Conservation (phyloP, 2,329 filamentous ascomycete genomes). For the Scytalidium lignicola region DNA sequence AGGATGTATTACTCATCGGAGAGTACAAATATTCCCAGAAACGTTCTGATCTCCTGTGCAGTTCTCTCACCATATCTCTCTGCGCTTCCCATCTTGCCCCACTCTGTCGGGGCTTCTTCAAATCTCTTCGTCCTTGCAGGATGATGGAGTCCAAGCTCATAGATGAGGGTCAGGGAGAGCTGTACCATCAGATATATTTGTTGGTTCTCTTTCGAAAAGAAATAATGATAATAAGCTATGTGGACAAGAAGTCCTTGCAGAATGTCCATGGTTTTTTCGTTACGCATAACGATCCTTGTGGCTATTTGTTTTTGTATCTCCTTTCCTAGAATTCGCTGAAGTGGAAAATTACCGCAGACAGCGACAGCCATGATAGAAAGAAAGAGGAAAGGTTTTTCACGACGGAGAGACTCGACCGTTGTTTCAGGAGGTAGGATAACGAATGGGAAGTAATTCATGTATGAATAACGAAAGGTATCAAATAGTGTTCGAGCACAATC, state of each 20-base stretch:
- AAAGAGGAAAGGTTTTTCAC: slow-evolving; percentile 11
- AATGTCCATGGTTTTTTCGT: slow-evolving; percentile 52
- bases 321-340: slow-evolving; percentile 6
- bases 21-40: too few species aligned
- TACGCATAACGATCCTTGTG: slow-evolving; percentile 50
- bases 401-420: slow-evolving; percentile 5
- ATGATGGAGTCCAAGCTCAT: too few species aligned
- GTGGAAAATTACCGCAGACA: slow-evolving; percentile 6
- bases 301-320: not conserved
- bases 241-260: slow-evolving; percentile 54
- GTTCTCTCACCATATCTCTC: too few species aligned
- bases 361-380: slow-evolving; percentile 9
- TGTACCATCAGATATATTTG: slow-evolving; percentile 19
- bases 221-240: slow-evolving; percentile 42
- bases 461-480: too few species aligned
- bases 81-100: too few species aligned
- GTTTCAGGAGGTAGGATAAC: slow-evolving; percentile 9
- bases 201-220: slow-evolving; percentile 23
- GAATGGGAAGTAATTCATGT: slow-evolving; percentile 6
- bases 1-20: too few species aligned
- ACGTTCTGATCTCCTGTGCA: too few species aligned
- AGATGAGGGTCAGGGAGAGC: too few species aligned
- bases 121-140: too few species aligned
- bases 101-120: too few species aligned
- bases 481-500: too few species aligned